Conservation (phyloP, 148 eudicot species). For the Vaccinium vitisidaea region DNA sequence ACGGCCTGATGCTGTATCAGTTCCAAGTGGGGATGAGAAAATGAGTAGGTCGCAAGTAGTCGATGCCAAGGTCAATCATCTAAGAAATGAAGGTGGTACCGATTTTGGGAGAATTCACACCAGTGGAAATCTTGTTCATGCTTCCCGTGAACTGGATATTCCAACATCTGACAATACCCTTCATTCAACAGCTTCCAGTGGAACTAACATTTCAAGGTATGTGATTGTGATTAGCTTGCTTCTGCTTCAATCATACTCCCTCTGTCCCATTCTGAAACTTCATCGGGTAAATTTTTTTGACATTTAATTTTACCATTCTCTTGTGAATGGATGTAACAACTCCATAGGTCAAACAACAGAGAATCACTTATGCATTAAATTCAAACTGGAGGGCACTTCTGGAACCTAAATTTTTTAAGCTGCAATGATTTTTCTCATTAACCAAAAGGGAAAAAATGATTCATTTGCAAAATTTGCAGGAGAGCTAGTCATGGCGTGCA, state of each 20-base stretch:
- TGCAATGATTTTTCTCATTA: neutral
- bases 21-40: conserved; percentile 35
- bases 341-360: neutral
- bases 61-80: conserved; percentile 24
- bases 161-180: conserved; percentile 32
- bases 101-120: conserved; percentile 35
- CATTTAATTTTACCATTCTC: neutral
- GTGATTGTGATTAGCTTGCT: conserved; percentile 23
- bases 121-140: conserved; percentile 40
- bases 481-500: conserved; percentile 47
- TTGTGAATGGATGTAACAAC: neutral
- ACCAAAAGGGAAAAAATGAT: conserved; percentile 1
- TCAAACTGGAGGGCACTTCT: neutral
- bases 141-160: conserved; percentile 29
- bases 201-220: conserved; percentile 52
- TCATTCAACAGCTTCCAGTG: conserved; percentile 31
- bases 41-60: conserved; percentile 28
- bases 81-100: conserved; percentile 28
- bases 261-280: neutral
- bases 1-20: conserved; percentile 30
- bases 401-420: neutral
- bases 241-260: neutral
- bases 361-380: neutral
- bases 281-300: neutral
- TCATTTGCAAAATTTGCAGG: conserved; percentile 47